Evolutionary conservation across 164 flowering plant species (phyloP).

Genomic region (Stephania japonica): DNA sequence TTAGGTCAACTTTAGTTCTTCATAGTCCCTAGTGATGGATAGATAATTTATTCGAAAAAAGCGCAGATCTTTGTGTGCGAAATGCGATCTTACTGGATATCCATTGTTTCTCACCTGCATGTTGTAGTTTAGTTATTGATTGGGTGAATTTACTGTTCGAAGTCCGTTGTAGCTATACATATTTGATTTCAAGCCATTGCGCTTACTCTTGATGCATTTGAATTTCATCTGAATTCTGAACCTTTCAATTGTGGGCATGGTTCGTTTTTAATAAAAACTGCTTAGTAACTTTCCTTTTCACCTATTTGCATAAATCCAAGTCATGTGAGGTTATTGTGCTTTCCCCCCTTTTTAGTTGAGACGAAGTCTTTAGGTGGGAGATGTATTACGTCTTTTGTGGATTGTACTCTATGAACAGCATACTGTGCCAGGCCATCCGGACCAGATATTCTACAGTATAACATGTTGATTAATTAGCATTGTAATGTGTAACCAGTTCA

Average conservation of each 20-base stretch:
- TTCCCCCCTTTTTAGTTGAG: no score
- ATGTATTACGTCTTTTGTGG: not conserved
- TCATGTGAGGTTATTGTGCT: not conserved
- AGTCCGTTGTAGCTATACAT: not conserved
- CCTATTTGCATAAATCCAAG: not conserved
- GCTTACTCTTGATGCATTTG: not conserved
- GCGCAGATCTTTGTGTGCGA: no score
- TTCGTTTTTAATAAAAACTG: not conserved
- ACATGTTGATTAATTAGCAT: not conserved
- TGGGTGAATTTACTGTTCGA: not conserved
- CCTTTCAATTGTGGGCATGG: not conserved
- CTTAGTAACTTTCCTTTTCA: not conserved
- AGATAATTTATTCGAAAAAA: no score
- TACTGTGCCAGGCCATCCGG: not conserved
- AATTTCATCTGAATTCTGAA: not conserved
- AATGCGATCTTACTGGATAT: no score
- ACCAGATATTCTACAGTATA: not conserved
- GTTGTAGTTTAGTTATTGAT: no score
- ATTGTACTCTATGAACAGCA: not conserved
- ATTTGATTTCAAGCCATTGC: not conserved
- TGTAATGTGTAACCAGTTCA: not conserved
- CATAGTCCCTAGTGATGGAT: no score
- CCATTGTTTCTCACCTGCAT: no score
- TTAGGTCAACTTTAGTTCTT: no score
- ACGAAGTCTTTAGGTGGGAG: no score